Conservation (phyloP, 306 rosid genomes). For the Lagenaria siceraria region DNA sequence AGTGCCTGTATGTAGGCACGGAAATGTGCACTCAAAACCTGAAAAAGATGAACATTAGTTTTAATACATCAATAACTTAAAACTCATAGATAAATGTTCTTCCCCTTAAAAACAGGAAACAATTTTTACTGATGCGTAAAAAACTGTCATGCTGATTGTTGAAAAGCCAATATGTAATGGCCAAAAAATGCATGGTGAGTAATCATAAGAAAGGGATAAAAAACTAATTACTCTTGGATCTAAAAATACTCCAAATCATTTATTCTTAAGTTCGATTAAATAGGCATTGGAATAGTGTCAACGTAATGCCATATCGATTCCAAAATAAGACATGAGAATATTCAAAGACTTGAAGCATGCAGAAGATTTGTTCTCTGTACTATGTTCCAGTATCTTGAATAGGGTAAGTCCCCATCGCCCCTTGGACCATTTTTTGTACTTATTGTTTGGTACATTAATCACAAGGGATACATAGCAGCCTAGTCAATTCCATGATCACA, state of each 20-base stretch:
- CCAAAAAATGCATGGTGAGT: background rate
- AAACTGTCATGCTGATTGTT: background rate
- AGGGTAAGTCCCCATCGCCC: background rate
- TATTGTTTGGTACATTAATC: background rate
- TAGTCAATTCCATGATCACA: background rate
- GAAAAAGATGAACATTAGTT: conserved; percentile 21
- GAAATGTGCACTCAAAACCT: conserved; percentile 98
- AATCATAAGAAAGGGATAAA: background rate
- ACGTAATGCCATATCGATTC: background rate
- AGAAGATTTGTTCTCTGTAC: background rate
- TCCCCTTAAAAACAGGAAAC: background rate
- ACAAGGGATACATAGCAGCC: background rate
- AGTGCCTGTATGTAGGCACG: conserved; percentile 90
- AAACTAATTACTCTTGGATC: background rate
- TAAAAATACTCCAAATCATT: background rate
- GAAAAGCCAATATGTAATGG: background rate
- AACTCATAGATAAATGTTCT: background rate
- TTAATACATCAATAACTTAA: conserved; percentile 3
- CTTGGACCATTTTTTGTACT: background rate
- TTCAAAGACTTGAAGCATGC: background rate
- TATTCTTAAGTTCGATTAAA: background rate
- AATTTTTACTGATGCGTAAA: background rate
- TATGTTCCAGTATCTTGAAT: background rate
- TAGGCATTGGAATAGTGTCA: background rate
- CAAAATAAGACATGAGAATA: background rate